Percentiles rank a stretch among this genome's conserved stretches.
Evolutionary conservation across 2,329 filamentous ascomycete genomes (phyloP).

Genomic region (Fusarium sp.): DNA sequence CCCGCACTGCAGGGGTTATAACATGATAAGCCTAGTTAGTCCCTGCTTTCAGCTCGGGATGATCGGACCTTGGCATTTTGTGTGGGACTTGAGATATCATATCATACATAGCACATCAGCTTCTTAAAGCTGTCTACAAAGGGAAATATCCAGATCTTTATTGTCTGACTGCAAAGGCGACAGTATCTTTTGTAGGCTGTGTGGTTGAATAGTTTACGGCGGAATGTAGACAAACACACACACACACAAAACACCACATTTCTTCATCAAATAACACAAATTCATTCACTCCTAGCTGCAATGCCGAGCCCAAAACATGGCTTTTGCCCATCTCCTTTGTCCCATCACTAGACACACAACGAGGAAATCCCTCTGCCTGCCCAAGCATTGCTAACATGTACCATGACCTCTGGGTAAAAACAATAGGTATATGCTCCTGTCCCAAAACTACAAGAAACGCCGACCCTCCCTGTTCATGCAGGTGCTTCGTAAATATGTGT

Average conservation of each 20-base stretch:
- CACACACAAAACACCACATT: not conserved
- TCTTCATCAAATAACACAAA: conserved; percentile 1
- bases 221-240: not conserved
- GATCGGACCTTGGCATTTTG: not conserved
- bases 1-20: not conserved
- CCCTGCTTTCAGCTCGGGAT: not conserved
- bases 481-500: conserved; percentile 38
- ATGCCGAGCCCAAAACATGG: conserved; percentile 22
- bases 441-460: conserved; percentile 37
- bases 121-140: not conserved
- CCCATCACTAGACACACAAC: conserved; percentile 7
- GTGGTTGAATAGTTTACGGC: not conserved
- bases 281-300: conserved; percentile 25
- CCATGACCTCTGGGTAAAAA: conserved; percentile 28
- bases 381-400: conserved; percentile 13
- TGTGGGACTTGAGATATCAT: not conserved
- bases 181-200: conserved; percentile 1
- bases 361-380: conserved; percentile 6
- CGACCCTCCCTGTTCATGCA: conserved; percentile 39
- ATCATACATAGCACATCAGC: not conserved
- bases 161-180: not conserved
- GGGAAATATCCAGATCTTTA: conserved; percentile 7
- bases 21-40: not conserved
- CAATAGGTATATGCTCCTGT: conserved; percentile 44
- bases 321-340: conserved; percentile 28